phyloP scores from a whole-genome alignment of 805 yeast genomes.

The Yamadazyma ubonensis region DNA sequence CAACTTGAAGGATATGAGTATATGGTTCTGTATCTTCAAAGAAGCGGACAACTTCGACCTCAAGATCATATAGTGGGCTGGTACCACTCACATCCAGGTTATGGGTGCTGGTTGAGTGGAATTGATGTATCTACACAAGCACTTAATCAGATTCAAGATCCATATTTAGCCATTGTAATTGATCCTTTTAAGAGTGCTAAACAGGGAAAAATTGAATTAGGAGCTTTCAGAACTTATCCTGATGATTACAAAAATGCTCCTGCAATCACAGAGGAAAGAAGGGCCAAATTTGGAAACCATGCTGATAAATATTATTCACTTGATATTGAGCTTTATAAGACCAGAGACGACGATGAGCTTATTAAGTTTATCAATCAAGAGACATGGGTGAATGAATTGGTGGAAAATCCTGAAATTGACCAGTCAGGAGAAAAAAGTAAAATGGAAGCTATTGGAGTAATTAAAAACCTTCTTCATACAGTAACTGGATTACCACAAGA shows the following conservation, averaged over 20 bases:
- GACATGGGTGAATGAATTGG: conserved; percentile 16
- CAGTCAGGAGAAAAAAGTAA: conserved; percentile 1
- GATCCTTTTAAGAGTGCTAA: conserved; percentile 72
- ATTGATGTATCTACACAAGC: conserved; percentile 89
- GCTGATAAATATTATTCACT: conserved; percentile 67
- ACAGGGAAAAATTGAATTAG: conserved; percentile 73
- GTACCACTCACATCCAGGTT: conserved; percentile 97
- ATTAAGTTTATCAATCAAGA: conserved; percentile 15
- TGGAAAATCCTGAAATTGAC: conserved; percentile 10
- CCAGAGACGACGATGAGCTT: conserved; percentile 22
- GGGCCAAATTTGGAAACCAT: conserved; percentile 69
- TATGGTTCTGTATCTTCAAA: conserved; percentile 79
- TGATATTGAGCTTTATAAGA: conserved; percentile 58
- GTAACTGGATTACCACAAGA: not conserved
- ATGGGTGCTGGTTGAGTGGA: conserved; percentile 94
- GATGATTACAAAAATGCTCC: conserved; percentile 25
- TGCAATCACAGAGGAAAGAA: conserved; percentile 39
- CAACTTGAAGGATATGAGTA: conserved; percentile 92
- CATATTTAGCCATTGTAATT: conserved; percentile 83
- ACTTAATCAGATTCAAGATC: conserved; percentile 89
- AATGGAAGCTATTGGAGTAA: conserved; percentile 4
- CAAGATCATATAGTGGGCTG: conserved; percentile 85
- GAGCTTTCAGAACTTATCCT: conserved; percentile 79
- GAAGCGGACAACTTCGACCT: conserved; percentile 36
- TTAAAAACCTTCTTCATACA: not conserved